These are phyloP conservation scores for Daedalea quercina DNA, from an alignment of 768 basidiomycete genomes.

Conservation along the genomic window DNA sequence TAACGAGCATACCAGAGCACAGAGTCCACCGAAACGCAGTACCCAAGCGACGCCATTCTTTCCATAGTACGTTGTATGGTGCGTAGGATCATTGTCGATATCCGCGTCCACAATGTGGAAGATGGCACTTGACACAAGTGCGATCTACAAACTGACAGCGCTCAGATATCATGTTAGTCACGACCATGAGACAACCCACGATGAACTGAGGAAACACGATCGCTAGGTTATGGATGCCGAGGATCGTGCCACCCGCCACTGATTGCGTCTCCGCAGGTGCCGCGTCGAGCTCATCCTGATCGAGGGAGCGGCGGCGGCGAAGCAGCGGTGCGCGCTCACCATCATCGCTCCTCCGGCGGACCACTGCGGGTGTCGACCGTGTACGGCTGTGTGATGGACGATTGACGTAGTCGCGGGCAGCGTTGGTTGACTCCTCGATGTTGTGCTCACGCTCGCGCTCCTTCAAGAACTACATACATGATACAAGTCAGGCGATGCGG, in stretches of 20 bases:
- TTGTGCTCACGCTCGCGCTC: constrained; percentile 17
- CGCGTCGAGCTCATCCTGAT: constrained; percentile 36
- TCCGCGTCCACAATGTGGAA: constrained; percentile 74
- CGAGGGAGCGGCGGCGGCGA: constrained; percentile 50
- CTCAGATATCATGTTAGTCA: background rate
- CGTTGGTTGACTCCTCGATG: constrained; percentile 11
- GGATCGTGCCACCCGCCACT: constrained; percentile 81
- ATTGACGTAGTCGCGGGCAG: constrained; percentile 15
- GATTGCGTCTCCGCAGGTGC: constrained; percentile 31
- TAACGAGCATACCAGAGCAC: constrained; percentile 56
- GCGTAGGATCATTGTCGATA: constrained; percentile 34
- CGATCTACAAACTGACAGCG: constrained; percentile 47
- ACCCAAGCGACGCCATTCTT: constrained; percentile 95
- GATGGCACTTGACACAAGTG: constrained; percentile 78
- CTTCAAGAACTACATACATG: constrained; percentile 20
- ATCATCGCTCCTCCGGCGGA: constrained; percentile 11
- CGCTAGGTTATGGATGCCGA: constrained; percentile 93
- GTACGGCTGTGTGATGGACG: constrained; percentile 49
- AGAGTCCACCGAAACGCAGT: constrained; percentile 84
- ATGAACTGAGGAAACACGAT: constrained; percentile 94
- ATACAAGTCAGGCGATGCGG: background rate
- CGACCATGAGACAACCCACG: constrained; percentile 39
- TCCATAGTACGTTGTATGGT: constrained; percentile 57
- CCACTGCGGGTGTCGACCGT: constrained; percentile 39
- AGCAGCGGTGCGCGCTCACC: constrained; percentile 46